Evolutionary conservation across 2,329 filamentous ascomycete species (phyloP), one percentile per base, ranked within the genome.

Genomic region (Venturia nashicola): DNA sequence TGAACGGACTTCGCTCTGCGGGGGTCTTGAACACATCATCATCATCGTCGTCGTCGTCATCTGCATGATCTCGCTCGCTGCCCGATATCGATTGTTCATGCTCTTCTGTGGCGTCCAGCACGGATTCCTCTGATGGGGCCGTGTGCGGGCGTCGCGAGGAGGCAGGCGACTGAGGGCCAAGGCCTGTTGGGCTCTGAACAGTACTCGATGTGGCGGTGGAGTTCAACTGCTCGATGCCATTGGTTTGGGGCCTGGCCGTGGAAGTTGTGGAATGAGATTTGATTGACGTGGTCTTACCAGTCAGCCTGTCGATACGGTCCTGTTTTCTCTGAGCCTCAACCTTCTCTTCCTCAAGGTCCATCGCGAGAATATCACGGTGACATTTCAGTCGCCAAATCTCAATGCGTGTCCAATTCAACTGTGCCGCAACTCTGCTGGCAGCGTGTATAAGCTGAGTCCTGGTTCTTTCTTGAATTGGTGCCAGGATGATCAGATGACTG

Each of bases 301-400:
- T 42, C 20, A 61, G 39, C 27, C 32, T 48, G 54, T 64, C 39
- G 23, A 64, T 64, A 11, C 55, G 59, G 20, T 54, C 55, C 36
- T 62, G 63, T 9, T 59, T 60, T 14, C 43, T 40, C 20, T 65
- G 42, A 18, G 42, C 32, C 32, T 65, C 63, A 32, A 40, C 34
- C 34, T 62, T 79, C 70, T 96, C 92, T 68, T 96, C 90, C 63
- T 93, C 88, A 9, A 97, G 78, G 72, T 99, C 94, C 74, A 91
- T 82, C 5, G 86, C 80, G 23, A 99, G 78, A 66, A 97, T 92
- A 70, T 97, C 93, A 51, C 88, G 86, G 74, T 99, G 92, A 68
- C 92, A 97, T 71, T 86, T 93, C 70, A 93, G 83, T 63, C 87
- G 89, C 91, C 92, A 97, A 23, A 97, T 94, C 68, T 96, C 91